phyloP scores from a whole-genome alignment of 1,284 basidiomycete genomes.

The Pseudozyma tsukubaensis region DNA sequence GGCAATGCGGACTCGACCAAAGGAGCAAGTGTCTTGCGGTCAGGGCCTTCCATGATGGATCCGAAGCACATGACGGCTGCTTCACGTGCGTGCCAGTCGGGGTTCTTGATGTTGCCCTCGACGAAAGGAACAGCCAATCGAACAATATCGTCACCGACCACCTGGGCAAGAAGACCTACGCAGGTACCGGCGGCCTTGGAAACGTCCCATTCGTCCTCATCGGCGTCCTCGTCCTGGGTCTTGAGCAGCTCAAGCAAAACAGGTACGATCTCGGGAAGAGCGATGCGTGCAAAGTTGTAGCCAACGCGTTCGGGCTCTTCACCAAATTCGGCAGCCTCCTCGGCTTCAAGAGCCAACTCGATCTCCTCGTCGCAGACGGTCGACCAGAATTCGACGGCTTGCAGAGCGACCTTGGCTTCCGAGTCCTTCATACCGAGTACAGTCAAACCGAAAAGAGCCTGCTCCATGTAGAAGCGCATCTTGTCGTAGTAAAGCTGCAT shows the following conservation, averaged over 20 bases:
- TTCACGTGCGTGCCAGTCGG: conserved; percentile 94
- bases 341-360: conserved; percentile 89
- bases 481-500: conserved; percentile 99
- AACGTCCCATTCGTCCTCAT: conserved; percentile 99
- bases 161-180: conserved; percentile 86
- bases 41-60: conserved; percentile 95
- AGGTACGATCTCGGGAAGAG: conserved; percentile 91
- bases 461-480: conserved; percentile 99
- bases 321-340: conserved; percentile 91
- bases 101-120: conserved; percentile 89
- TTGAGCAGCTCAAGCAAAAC: conserved; percentile 89
- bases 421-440: conserved; percentile 97
- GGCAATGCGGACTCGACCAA: conserved; percentile 94
- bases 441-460: conserved; percentile 94
- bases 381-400: conserved; percentile 99
- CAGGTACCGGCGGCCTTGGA: conserved; percentile 98
- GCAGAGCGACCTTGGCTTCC: conserved; percentile 90
- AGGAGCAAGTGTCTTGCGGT: conserved; percentile 84
- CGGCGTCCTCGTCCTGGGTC: conserved; percentile 94
- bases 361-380: conserved; percentile 98
- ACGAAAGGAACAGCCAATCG: conserved; percentile 96
- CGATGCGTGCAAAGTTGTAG: conserved; percentile 91
- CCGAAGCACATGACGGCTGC: conserved; percentile 99
- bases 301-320: conserved; percentile 89
- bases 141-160: conserved; percentile 91